A percentile compares a stretch with the other conserved stretches of the same genome.
Conservation (phyloP, 306 rosid species). For the Cucumis melo region DNA sequence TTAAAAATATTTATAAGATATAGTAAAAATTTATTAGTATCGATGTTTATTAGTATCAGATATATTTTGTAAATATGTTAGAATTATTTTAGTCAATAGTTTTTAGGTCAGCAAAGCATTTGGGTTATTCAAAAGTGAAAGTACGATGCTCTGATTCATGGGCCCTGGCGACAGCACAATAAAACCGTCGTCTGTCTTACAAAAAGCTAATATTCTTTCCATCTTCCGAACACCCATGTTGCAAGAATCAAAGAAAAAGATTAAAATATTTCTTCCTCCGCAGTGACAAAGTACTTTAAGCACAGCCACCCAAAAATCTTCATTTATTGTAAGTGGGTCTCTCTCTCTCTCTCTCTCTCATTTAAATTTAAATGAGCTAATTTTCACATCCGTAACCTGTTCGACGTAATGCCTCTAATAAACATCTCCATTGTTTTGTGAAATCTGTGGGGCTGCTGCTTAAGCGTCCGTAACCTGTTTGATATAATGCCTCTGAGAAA, state of each 20-base stretch:
- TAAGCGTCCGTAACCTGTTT: not conserved
- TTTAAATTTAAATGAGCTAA: not conserved
- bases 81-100: no score
- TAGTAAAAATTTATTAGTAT: no score
- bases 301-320: not conserved
- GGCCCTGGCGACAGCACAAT: not conserved
- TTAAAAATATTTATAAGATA: no score
- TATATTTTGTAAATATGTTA: no score
- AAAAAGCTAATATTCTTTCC: not conserved
- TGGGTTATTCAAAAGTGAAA: no score
- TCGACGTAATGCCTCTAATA: not conserved
- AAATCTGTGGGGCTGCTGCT: not conserved
- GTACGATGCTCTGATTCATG: not conserved
- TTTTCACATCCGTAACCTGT: not conserved
- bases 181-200: not conserved
- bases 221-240: not conserved
- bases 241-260: not conserved
- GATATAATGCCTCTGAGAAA: not conserved
- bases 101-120: no score
- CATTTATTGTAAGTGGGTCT: constrained; percentile 4
- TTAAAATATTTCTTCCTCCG: not conserved
- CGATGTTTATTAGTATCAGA: no score
- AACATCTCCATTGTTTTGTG: not conserved
- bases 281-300: not conserved
- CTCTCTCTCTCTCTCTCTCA: not conserved